phyloP scores from a whole-genome alignment of 768 basidiomycete genomes.

The Grammothele lineata region DNA sequence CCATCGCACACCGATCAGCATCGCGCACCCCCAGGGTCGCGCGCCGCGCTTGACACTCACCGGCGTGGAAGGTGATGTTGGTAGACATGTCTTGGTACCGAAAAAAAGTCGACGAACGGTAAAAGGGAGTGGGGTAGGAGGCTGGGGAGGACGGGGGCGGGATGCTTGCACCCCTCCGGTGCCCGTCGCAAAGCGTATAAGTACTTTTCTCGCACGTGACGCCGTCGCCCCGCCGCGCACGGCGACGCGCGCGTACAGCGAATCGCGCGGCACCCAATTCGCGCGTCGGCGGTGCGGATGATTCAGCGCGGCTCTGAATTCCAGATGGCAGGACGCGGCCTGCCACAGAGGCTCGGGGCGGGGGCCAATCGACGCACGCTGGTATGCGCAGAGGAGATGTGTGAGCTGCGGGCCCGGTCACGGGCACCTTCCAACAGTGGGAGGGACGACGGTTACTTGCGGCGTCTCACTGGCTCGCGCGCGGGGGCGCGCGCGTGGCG shows the following conservation, averaged over 20 bases:
- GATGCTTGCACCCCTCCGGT: slow-evolving; percentile 16
- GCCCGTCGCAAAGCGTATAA: slow-evolving; percentile 19
- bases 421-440: no score
- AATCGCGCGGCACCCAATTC: slow-evolving; percentile 10
- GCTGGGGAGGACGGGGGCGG: neutral
- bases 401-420: no score
- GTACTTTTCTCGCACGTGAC: slow-evolving; percentile 20
- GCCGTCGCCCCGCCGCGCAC: neutral
- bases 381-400: slow-evolving; percentile 1
- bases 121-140: neutral
- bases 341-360: neutral
- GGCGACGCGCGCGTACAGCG: slow-evolving; percentile 7
- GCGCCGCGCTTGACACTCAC: slow-evolving; percentile 33
- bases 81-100: slow-evolving; percentile 33
- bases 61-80: slow-evolving; percentile 63
- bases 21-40: neutral
- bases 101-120: neutral
- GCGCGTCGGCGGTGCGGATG: slow-evolving; percentile 9
- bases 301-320: slow-evolving; percentile 13
- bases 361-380: slow-evolving; percentile 5
- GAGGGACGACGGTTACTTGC: neutral
- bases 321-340: slow-evolving; percentile 2
- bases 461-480: slow-evolving; percentile 12
- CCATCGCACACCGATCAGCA: neutral
- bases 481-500: neutral